Evolutionary conservation across 1,284 basidiomycete genomes (phyloP).

Genomic region (Ganoderma multipileum): DNA sequence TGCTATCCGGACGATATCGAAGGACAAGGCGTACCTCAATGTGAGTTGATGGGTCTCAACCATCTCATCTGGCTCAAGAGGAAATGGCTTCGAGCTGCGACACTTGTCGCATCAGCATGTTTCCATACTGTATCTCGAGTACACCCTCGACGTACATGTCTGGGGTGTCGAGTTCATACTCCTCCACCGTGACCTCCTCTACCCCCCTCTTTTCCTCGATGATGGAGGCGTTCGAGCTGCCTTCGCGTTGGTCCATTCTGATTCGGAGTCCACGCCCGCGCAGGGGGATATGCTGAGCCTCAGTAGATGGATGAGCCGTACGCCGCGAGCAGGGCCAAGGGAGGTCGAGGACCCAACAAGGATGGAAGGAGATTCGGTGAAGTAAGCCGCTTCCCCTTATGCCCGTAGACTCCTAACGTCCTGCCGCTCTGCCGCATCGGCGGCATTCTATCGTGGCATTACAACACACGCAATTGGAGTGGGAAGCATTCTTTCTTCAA

Average conservation of each 20-base stretch:
- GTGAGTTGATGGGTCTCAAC: conserved; percentile 65
- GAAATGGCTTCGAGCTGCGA: conserved; percentile 50
- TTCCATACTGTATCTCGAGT: no score
- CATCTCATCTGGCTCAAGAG: conserved; percentile 54
- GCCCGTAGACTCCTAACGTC: neutral
- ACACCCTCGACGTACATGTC: conserved; percentile 9
- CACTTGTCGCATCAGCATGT: neutral
- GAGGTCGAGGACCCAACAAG: neutral
- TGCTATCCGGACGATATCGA: neutral
- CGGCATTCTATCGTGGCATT: neutral
- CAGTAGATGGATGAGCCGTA: neutral
- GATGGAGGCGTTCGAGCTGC: conserved; percentile 12
- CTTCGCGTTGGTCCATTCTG: neutral
- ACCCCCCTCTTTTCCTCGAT: conserved; percentile 12
- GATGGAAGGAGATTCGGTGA: neutral
- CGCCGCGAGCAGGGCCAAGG: neutral
- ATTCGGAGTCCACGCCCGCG: neutral
- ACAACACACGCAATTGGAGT: neutral
- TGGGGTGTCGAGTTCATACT: conserved; percentile 14
- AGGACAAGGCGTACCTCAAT: conserved; percentile 40
- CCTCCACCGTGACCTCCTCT: conserved; percentile 1
- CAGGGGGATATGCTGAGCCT: neutral
- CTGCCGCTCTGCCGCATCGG: neutral
- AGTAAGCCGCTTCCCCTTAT: neutral
- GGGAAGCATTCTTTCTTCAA: neutral